Evolutionary conservation across 305 asterid species (phyloP), one percentile per base, ranked within the genome.

Genomic region (Fraxinus xanthoxyloides): DNA sequence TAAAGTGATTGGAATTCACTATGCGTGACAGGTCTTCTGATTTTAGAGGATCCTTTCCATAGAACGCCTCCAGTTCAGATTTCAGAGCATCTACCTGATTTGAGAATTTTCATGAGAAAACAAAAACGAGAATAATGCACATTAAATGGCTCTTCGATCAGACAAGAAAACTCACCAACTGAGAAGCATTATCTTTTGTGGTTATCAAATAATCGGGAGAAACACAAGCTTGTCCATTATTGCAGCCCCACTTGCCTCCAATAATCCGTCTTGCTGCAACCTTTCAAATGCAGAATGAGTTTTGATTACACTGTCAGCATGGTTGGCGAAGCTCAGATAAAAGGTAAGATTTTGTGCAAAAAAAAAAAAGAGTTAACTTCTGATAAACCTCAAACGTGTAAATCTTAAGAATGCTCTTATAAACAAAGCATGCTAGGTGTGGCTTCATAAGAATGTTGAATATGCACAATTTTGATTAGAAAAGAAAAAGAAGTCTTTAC

Each of bases 171-270:
- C 86, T 83, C 85, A 95, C 99, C 94, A 95, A 28, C 81, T 89
- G 81, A 19, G 92, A 74, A 75, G 96, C 97, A 87, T 19, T 87
- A 23, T 84, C 92, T 84, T 89, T 92, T 7, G 98, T 89, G 7
- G 99, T 95, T 54, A 95, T 65, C 24, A 90, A 15, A 83, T 95
- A 95, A 90, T 95, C 99, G 35, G 99, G 98, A 24, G 98, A 85
- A 77, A 94, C 75, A 48, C 98, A 95, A 30, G 99, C 94, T 86
- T 95, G 99, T 79, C 99, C 99, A 36, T 88, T 95, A 87, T 95
- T 95, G 88, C 95, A 88, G 77, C 93, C 98, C 98, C 98, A 95
- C 86, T 95, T 95, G 79, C 98, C 98, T 30, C 92, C 89, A 82
- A 91, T 89, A 77, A 94, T 89, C 79, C 99, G 88, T 83, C 94